Percentiles rank a stretch among this genome's conserved stretches.
phyloP scores from a whole-genome alignment of 176 grass and related monocot genomes.

The Oryza rufipogon region DNA sequence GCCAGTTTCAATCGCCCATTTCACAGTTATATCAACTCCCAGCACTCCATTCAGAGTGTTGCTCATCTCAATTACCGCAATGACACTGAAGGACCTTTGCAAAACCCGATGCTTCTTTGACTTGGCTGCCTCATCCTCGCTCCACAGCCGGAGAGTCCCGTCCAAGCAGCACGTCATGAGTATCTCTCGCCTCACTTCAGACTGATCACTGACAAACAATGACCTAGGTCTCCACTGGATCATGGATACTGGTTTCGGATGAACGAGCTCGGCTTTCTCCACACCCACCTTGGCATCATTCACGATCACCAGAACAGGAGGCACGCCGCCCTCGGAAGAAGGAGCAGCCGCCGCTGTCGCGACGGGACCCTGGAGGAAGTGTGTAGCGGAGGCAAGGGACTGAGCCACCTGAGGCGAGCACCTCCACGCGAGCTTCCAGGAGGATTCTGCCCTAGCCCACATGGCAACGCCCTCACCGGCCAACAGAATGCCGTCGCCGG shows the following conservation, averaged over 20 bases:
- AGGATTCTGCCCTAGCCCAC: conserved; percentile 60
- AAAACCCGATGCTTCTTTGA: conserved; percentile 43
- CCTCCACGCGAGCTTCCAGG: conserved; percentile 81
- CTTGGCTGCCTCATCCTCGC: conserved; percentile 55
- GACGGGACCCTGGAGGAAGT: conserved; percentile 57
- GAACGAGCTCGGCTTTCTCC: conserved; percentile 58
- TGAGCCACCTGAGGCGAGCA: conserved; percentile 59
- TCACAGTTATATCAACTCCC: conserved; percentile 71
- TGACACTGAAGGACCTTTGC: conserved; percentile 69
- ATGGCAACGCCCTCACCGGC: conserved; percentile 68
- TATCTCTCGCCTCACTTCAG: conserved; percentile 59
- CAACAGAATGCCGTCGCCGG: conserved; percentile 67
- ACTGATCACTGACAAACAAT: conserved; percentile 12
- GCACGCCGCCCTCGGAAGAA: conserved; percentile 36
- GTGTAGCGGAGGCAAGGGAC: conserved; percentile 67
- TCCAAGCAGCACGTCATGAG: conserved; percentile 89
- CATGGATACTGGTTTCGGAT: conserved; percentile 72
- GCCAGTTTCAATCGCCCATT: conserved; percentile 72
- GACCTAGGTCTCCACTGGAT: conserved; percentile 88
- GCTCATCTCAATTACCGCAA: conserved; percentile 83
- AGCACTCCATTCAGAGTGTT: conserved; percentile 70
- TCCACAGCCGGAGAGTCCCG: conserved; percentile 82
- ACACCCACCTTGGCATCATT: conserved; percentile 64
- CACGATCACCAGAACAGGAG: conserved; percentile 70
- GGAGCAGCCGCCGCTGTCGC: conserved; percentile 51